A percentile compares a stretch with the other conserved stretches of the same genome.
These are phyloP conservation scores for Candida rishiriensis DNA, from an alignment of 805 yeast species.

Conservation along the genomic window DNA sequence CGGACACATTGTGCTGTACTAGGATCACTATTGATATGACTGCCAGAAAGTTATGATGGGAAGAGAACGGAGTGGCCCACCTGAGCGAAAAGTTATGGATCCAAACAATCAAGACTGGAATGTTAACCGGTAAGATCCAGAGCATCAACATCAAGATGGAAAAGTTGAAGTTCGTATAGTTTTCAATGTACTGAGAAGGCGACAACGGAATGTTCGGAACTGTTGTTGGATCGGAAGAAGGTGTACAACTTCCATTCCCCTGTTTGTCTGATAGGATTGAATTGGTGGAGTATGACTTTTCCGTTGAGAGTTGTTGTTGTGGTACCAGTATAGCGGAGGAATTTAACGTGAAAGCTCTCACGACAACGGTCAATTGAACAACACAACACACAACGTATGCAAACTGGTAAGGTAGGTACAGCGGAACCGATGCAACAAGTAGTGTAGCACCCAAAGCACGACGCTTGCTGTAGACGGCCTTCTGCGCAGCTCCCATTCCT, in stretches of 20 bases:
- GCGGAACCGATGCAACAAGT: slow-evolving; percentile 42
- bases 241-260: not conserved
- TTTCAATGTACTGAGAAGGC: slow-evolving; percentile 15
- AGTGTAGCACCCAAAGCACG: slow-evolving; percentile 33
- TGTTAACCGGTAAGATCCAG: slow-evolving; percentile 74
- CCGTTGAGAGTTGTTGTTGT: not conserved
- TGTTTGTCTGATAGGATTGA: not conserved
- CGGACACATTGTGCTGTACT: slow-evolving; percentile 50
- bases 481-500: no score
- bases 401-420: slow-evolving; percentile 78
- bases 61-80: slow-evolving; percentile 81
- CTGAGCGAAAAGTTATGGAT: slow-evolving; percentile 69
- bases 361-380: slow-evolving; percentile 52
- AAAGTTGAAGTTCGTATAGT: slow-evolving; percentile 54
- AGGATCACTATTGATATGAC: slow-evolving; percentile 66
- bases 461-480: slow-evolving; percentile 12
- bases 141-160: slow-evolving; percentile 63
- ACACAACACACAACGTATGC: slow-evolving; percentile 59
- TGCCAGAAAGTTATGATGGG: slow-evolving; percentile 81
- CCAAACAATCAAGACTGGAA: slow-evolving; percentile 77
- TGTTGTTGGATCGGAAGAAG: not conserved
- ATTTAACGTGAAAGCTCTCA: slow-evolving; percentile 28
- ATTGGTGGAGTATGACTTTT: not conserved
- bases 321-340: not conserved
- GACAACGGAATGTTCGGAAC: not conserved